Percentiles rank a stretch among this genome's conserved stretches.
These are phyloP conservation scores for Leishmania tarentolae DNA, from an alignment of 208 protist genomes.

Conservation along the genomic window DNA sequence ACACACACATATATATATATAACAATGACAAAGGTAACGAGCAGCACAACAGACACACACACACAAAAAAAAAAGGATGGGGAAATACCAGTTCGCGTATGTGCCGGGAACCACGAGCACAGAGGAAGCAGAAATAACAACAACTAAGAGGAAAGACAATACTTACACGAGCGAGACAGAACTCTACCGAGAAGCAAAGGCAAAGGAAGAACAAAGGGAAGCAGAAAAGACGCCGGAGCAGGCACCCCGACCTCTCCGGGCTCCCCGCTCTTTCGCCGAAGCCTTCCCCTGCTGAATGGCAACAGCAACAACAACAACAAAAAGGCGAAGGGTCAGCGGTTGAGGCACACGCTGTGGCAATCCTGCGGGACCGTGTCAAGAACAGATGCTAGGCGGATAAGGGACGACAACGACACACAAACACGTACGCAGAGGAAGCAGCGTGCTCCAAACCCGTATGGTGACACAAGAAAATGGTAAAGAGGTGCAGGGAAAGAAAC, in stretches of 20 bases:
- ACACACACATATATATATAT: neutral
- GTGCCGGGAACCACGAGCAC: neutral
- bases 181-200: neutral
- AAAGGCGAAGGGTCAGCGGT: neutral
- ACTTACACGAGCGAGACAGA: no score
- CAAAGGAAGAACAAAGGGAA: neutral
- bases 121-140: neutral
- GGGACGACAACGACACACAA: neutral
- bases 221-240: neutral
- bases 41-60: neutral
- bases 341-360: neutral
- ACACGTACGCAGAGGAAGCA: neutral
- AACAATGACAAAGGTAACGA: conserved; percentile 2
- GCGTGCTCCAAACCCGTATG: neutral
- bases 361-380: neutral
- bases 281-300: neutral
- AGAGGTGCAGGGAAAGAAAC: neutral
- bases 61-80: neutral
- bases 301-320: neutral
- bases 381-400: neutral
- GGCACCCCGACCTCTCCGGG: neutral
- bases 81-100: neutral
- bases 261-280: neutral
- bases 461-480: neutral
- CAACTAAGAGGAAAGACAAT: neutral